Conservation (phyloP, 2,329 filamentous ascomycete genomes). For the Fusarium decemcellulare region DNA sequence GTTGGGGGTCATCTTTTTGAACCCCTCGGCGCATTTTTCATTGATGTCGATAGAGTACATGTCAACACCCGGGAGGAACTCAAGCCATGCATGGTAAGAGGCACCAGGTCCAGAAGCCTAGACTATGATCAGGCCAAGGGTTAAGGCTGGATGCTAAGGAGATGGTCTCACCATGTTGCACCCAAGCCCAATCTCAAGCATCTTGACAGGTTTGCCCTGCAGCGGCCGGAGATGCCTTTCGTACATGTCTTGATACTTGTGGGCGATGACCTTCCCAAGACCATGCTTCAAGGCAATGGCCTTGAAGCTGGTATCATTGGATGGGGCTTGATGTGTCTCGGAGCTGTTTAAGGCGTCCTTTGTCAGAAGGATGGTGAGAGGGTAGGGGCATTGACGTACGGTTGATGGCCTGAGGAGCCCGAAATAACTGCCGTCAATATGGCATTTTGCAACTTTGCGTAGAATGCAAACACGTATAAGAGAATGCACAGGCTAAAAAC, state of each 20-base stretch:
- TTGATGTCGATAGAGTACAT: conserved; percentile 60
- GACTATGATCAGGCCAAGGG: background rate
- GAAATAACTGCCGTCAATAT: no score
- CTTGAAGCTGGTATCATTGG: conserved; percentile 21
- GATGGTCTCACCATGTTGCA: conserved; percentile 52
- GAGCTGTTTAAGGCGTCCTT: background rate
- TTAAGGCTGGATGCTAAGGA: no score
- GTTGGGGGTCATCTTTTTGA: conserved; percentile 50
- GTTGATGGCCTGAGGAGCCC: no score
- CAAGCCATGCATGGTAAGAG: conserved; percentile 58
- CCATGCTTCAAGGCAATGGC: conserved; percentile 52
- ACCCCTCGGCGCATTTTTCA: conserved; percentile 52
- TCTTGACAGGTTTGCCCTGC: conserved; percentile 52
- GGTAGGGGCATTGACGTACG: no score
- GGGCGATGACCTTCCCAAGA: conserved; percentile 56
- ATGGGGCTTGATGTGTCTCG: background rate
- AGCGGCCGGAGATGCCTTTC: conserved; percentile 54
- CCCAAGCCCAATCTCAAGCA: conserved; percentile 59
- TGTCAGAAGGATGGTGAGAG: no score
- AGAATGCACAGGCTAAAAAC: no score
- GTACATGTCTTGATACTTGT: conserved; percentile 58
- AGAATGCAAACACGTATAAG: no score
- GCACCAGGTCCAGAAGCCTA: conserved; percentile 54
- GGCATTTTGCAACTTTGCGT: no score
- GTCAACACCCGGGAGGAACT: conserved; percentile 56